Conservation (phyloP, 352 stramenopile species). For the Lagenidium sp. region DNA sequence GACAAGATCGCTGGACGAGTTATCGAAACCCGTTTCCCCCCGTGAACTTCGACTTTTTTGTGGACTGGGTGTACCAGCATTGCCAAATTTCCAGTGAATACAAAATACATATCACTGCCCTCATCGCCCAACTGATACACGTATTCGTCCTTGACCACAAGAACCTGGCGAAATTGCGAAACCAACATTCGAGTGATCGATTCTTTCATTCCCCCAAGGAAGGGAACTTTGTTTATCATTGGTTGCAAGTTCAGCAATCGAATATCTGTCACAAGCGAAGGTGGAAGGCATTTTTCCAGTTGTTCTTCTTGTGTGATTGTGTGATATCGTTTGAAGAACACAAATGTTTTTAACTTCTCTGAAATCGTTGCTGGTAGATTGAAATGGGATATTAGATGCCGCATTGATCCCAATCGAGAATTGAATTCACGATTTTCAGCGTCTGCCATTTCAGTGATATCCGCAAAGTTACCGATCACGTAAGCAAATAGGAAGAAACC, state of each 20-base stretch:
- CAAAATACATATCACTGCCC: slow-evolving; percentile 50
- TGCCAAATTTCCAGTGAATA: slow-evolving; percentile 33
- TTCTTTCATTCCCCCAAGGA: slow-evolving; percentile 31
- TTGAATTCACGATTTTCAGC: slow-evolving; percentile 49
- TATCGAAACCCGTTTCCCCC: neutral
- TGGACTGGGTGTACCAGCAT: slow-evolving; percentile 12
- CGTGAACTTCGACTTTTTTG: slow-evolving; percentile 1
- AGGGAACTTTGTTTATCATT: slow-evolving; percentile 51
- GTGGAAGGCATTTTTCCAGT: slow-evolving; percentile 28
- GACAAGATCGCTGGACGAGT: too few species aligned
- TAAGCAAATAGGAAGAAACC: slow-evolving; percentile 47
- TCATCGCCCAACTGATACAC: slow-evolving; percentile 38
- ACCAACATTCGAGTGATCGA: slow-evolving; percentile 42
- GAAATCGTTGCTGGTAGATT: slow-evolving; percentile 19
- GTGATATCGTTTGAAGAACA: slow-evolving; percentile 46
- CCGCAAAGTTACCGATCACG: slow-evolving; percentile 36
- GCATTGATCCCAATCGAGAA: slow-evolving; percentile 28
- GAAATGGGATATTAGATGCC: slow-evolving; percentile 34
- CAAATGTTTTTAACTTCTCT: slow-evolving; percentile 32
- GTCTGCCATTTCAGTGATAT: slow-evolving; percentile 38
- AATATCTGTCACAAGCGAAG: slow-evolving; percentile 45
- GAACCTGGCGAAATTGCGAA: slow-evolving; percentile 31
- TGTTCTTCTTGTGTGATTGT: slow-evolving; percentile 45
- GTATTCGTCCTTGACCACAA: slow-evolving; percentile 36
- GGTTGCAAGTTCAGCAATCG: slow-evolving; percentile 30